phyloP scores from a whole-genome alignment of 257 asterid species.

The Penstemon newberryi region DNA sequence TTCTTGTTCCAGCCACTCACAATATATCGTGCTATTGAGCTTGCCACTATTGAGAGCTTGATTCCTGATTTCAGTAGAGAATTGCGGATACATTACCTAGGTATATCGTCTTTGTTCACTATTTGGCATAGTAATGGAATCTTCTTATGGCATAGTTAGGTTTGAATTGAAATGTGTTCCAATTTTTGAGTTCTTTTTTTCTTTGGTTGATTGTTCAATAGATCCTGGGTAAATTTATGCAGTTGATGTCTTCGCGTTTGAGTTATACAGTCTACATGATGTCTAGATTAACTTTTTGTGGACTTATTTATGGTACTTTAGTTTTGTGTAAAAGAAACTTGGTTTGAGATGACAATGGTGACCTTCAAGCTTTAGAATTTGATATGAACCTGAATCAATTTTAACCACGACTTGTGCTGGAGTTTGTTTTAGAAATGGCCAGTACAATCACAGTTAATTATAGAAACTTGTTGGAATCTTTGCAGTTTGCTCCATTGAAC shows the following conservation, averaged over 20 bases:
- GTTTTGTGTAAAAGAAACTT: background rate
- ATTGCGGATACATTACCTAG: slow-evolving; percentile 79
- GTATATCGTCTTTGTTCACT: slow-evolving; percentile 38
- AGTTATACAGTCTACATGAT: background rate
- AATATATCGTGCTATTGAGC: slow-evolving; percentile 65
- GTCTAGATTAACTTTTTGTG: background rate
- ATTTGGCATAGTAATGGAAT: background rate
- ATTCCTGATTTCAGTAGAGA: slow-evolving; percentile 47
- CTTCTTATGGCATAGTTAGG: background rate
- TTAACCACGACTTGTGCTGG: background rate
- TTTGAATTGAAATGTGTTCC: slow-evolving; percentile 3
- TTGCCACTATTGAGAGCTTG: slow-evolving; percentile 52
- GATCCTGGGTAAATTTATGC: background rate
- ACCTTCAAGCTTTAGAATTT: background rate
- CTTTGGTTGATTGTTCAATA: slow-evolving; percentile 8
- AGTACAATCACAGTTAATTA: too few relatives aligned
- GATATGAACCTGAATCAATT: background rate
- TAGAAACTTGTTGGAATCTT: too few relatives aligned
- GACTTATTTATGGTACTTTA: background rate
- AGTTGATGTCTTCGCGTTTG: background rate
- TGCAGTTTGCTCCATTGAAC: too few relatives aligned
- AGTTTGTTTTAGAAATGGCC: background rate
- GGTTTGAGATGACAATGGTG: background rate
- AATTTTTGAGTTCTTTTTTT: background rate
- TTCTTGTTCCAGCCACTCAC: slow-evolving; percentile 70